Percentiles rank a stretch among this genome's conserved stretches.
phyloP scores from a whole-genome alignment of 2,329 filamentous ascomycete genomes.

The Mariannaea elegans region DNA sequence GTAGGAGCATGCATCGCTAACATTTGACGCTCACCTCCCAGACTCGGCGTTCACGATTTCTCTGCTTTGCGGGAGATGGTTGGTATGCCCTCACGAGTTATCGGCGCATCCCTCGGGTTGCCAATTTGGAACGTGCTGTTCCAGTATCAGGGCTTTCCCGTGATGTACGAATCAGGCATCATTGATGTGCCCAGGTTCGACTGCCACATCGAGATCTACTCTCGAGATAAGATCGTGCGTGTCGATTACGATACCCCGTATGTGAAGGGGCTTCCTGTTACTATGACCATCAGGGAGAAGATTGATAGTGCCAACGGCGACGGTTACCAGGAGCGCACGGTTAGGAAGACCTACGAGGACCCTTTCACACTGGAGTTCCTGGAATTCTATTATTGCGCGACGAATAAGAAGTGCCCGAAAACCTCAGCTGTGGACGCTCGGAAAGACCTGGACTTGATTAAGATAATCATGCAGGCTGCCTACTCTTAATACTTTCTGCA shows the following conservation, averaged over 20 bases:
- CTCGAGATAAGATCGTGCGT: constrained; percentile 58
- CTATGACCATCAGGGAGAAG: constrained; percentile 53
- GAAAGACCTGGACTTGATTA: constrained; percentile 21
- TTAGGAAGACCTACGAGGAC: constrained; percentile 54
- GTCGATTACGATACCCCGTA: constrained; percentile 64
- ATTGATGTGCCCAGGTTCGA: constrained; percentile 61
- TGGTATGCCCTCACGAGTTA: constrained; percentile 22
- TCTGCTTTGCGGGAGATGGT: constrained; percentile 24
- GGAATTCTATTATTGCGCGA: constrained; percentile 32
- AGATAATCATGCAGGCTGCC: constrained; percentile 24
- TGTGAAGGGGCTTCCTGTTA: constrained; percentile 59
- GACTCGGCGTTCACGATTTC: constrained; percentile 18
- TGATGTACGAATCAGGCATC: constrained; percentile 64
- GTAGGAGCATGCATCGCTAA: neutral
- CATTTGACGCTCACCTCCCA: neutral
- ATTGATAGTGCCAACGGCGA: constrained; percentile 33
- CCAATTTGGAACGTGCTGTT: constrained; percentile 35
- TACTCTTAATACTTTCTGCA: neutral
- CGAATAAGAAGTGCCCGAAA: constrained; percentile 40
- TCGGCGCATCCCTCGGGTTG: constrained; percentile 13
- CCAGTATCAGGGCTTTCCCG: constrained; percentile 50
- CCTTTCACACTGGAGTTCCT: constrained; percentile 46
- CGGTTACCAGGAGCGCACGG: constrained; percentile 34
- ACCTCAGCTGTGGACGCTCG: constrained; percentile 43
- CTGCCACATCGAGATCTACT: constrained; percentile 59